These are phyloP conservation scores for Melampsora americana DNA, from an alignment of 1,284 basidiomycete genomes.

Conservation along the genomic window DNA sequence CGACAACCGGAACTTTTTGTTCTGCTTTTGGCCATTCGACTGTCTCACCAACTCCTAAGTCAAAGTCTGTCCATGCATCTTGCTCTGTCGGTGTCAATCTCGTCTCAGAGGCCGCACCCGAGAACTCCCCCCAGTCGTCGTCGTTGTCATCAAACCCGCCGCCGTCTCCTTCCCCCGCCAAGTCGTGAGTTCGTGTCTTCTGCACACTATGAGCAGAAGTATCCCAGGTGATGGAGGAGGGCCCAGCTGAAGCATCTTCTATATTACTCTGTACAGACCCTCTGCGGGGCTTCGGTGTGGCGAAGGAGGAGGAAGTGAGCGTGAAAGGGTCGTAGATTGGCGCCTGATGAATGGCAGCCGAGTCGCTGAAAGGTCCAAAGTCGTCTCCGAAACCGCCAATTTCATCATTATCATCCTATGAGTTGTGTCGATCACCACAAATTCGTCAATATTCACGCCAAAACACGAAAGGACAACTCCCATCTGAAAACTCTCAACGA, in stretches of 20 bases:
- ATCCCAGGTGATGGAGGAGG: not conserved
- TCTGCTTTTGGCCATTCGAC: not conserved
- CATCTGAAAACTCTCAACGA: not conserved
- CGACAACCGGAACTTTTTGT: not conserved
- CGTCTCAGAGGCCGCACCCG: not conserved
- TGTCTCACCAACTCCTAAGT: not conserved
- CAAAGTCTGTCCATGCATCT: constrained; percentile 10
- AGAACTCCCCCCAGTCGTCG: constrained; percentile 43
- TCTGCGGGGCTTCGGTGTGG: not conserved
- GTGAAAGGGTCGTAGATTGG: too few species aligned
- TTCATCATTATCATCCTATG: not conserved
- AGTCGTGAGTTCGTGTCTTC: not conserved
- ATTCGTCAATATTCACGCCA: constrained; percentile 5
- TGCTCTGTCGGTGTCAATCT: not conserved
- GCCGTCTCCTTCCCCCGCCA: not conserved
- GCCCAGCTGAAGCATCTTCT: not conserved
- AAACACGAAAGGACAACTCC: not conserved
- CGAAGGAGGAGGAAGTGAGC: not conserved
- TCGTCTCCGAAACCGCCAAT: constrained; percentile 35
- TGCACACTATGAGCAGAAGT: not conserved
- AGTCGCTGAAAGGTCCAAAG: constrained; percentile 2
- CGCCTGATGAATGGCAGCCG: not conserved
- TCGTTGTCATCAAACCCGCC: constrained; percentile 7
- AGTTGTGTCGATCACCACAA: constrained; percentile 1
- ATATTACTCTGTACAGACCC: not conserved